Percentiles rank a stretch among this genome's conserved stretches.
phyloP scores from a whole-genome alignment of 331 rosid genomes.

The Acacia pycnantha region DNA sequence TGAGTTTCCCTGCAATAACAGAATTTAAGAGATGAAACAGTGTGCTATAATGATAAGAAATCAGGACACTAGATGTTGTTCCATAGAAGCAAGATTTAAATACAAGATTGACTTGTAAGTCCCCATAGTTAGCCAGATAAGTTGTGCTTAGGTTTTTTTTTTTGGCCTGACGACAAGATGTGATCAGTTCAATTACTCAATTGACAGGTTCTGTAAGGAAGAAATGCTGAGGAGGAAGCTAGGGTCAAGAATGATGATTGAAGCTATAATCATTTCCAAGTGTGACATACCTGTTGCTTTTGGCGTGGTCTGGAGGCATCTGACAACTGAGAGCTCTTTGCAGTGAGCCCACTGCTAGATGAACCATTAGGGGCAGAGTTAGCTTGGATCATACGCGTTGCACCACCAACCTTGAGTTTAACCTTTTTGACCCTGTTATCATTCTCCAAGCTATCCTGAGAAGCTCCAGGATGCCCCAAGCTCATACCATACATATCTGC shows the following conservation, averaged over 20 bases:
- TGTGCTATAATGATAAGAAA: conserved; percentile 27
- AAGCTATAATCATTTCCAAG: conserved; percentile 6
- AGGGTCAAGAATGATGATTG: not conserved
- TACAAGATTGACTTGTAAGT: not conserved
- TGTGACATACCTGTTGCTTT: conserved; percentile 63
- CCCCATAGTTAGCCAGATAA: not conserved
- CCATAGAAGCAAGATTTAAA: conserved; percentile 32
- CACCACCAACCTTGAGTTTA: conserved; percentile 88
- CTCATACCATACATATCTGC: conserved; percentile 44
- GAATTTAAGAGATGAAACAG: conserved; percentile 17
- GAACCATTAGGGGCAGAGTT: conserved; percentile 69
- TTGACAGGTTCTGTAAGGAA: not conserved
- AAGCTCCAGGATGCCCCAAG: conserved; percentile 50
- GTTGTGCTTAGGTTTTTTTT: not conserved
- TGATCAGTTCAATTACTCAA: not conserved
- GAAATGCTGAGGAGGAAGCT: not conserved
- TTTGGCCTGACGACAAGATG: not conserved
- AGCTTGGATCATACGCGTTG: conserved; percentile 72
- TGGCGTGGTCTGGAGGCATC: conserved; percentile 55
- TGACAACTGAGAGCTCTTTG: conserved; percentile 50
- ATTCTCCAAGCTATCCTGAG: conserved; percentile 60
- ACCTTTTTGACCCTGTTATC: conserved; percentile 80
- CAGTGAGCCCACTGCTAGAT: conserved; percentile 42
- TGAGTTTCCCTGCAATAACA: conserved; percentile 55
- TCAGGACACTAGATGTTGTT: conserved; percentile 29